Conservation (phyloP, 2,329 filamentous ascomycete genomes). For the Aspergillus alliaceus region DNA sequence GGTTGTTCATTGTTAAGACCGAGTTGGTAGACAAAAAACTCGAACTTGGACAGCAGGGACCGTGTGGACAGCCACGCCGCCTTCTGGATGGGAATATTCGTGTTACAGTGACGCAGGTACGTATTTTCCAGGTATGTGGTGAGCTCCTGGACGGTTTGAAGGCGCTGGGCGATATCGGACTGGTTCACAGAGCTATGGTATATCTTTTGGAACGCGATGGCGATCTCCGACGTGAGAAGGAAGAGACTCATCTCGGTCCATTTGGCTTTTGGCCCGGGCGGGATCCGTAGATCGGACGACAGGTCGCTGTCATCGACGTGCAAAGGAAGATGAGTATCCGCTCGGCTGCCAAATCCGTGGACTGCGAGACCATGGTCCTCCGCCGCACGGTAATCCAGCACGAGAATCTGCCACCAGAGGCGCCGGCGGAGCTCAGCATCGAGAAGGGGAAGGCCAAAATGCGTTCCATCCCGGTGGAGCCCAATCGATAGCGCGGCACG, state of each 20-base stretch:
- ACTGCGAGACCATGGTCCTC: slow-evolving; percentile 58
- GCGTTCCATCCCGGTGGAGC: slow-evolving; percentile 61
- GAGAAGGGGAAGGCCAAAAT: slow-evolving; percentile 47
- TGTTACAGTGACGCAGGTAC: slow-evolving; percentile 53
- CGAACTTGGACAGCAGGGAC: slow-evolving; percentile 36
- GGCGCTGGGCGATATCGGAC: slow-evolving; percentile 35
- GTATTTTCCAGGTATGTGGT: slow-evolving; percentile 27
- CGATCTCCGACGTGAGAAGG: slow-evolving; percentile 53
- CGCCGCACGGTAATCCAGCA: slow-evolving; percentile 53
- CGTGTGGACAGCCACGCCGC: slow-evolving; percentile 24
- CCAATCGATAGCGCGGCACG: slow-evolving; percentile 60
- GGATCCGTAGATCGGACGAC: slow-evolving; percentile 49
- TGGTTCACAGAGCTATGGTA: slow-evolving; percentile 34
- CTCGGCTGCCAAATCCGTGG: slow-evolving; percentile 48
- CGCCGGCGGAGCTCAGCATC: slow-evolving; percentile 67
- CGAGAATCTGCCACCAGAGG: slow-evolving; percentile 67
- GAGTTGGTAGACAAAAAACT: slow-evolving; percentile 32
- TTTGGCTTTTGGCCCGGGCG: slow-evolving; percentile 49
- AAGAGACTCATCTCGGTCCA: slow-evolving; percentile 60
- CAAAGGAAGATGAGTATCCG: slow-evolving; percentile 55
- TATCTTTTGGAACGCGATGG: slow-evolving; percentile 49
- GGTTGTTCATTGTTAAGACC: slow-evolving; percentile 13
- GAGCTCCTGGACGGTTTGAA: slow-evolving; percentile 42
- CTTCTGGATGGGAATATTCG: slow-evolving; percentile 47
- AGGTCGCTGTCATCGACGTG: slow-evolving; percentile 59